phyloP scores from a whole-genome alignment of 345 rosid species.

The Acer saccharum region DNA sequence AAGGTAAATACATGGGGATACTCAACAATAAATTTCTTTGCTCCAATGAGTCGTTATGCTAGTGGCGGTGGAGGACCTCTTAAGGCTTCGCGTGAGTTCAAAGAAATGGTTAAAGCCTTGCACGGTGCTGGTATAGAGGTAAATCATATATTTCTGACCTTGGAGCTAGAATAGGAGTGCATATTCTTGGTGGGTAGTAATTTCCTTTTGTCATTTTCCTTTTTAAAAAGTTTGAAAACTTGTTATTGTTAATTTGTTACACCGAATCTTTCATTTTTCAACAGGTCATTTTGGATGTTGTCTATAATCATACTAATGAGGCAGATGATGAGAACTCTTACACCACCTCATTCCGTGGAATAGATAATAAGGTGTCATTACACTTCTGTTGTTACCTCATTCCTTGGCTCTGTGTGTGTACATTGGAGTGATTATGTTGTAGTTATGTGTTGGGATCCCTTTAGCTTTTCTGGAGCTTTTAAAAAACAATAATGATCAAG shows the following conservation, averaged over 20 bases:
- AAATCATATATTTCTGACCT: constrained; percentile 19
- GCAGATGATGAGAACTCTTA: constrained; percentile 81
- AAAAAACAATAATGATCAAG: not conserved
- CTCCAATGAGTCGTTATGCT: constrained; percentile 97
- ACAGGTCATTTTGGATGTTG: constrained; percentile 96
- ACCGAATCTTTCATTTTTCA: constrained; percentile 21
- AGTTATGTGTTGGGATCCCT: not conserved
- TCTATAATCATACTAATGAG: constrained; percentile 94
- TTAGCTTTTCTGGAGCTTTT: not conserved
- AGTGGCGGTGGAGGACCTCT: constrained; percentile 81
- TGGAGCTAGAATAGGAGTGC: not conserved
- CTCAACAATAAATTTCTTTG: constrained; percentile 92
- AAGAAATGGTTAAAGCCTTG: constrained; percentile 94
- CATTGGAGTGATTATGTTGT: not conserved
- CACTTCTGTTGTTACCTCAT: constrained; percentile 47
- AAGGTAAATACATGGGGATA: constrained; percentile 99
- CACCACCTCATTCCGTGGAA: constrained; percentile 93
- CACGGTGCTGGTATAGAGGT: constrained; percentile 96
- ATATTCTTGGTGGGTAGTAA: not conserved
- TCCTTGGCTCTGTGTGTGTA: constrained; percentile 60
- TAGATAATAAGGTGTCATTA: constrained; percentile 76
- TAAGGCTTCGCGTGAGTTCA: constrained; percentile 80
- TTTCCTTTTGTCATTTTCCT: constrained; percentile 6
- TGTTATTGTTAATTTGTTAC: not conserved
- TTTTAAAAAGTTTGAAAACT: constrained; percentile 21